phyloP scores from a whole-genome alignment of 495 filamentous ascomycete species.

The Chlorociboria aeruginascens region DNA sequence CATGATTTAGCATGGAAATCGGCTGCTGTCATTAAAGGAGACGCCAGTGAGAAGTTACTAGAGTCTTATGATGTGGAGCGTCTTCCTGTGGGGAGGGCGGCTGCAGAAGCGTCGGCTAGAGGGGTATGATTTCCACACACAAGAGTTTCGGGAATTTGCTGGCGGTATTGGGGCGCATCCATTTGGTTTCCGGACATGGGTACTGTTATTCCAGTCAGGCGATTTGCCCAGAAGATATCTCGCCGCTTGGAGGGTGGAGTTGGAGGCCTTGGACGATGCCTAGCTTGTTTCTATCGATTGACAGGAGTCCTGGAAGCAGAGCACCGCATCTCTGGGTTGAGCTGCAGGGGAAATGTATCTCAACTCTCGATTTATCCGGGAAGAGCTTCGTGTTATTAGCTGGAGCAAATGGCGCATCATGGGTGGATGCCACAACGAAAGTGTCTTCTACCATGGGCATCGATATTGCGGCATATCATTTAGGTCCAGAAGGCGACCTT shows the following conservation, averaged over 20 bases:
- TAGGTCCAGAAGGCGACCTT: constrained; percentile 30
- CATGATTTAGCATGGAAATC: constrained; percentile 41
- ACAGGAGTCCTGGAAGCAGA: constrained; percentile 17
- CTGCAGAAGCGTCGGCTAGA: constrained; percentile 20
- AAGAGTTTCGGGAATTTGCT: background rate
- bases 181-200: constrained; percentile 29
- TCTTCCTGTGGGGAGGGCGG: constrained; percentile 28
- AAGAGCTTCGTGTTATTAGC: constrained; percentile 28
- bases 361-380: constrained; percentile 28
- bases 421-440: constrained; percentile 20
- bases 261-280: constrained; percentile 3
- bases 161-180: constrained; percentile 15
- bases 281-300: background rate
- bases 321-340: constrained; percentile 33
- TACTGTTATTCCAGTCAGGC: constrained; percentile 19
- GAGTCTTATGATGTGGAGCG: constrained; percentile 27
- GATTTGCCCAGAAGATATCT: background rate
- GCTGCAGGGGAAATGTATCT: constrained; percentile 18
- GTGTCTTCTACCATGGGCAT: constrained; percentile 17
- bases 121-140: background rate
- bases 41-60: constrained; percentile 17
- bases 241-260: background rate
- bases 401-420: constrained; percentile 24
- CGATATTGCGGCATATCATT: constrained; percentile 22
- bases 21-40: constrained; percentile 26